Percentiles rank a stretch among this genome's conserved stretches.
These are phyloP conservation scores for Tetrahymena borealis DNA, from an alignment of 73 alveolate species.

Conservation along the genomic window DNA sequence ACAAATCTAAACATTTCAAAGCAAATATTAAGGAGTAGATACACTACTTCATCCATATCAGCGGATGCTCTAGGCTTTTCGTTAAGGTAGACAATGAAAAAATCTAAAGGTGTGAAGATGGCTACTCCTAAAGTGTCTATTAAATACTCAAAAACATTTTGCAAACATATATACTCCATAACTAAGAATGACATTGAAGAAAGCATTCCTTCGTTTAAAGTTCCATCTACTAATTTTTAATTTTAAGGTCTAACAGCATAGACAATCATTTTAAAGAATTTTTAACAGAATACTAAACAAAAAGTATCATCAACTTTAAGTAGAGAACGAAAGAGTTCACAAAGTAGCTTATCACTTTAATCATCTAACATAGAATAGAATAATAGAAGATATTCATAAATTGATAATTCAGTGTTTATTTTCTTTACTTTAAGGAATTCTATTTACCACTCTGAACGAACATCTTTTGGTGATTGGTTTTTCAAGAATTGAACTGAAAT, in stretches of 20 bases:
- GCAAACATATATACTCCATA: background rate
- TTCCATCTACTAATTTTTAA: background rate
- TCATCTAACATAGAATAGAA: background rate
- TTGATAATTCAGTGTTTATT: background rate
- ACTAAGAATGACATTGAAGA: background rate
- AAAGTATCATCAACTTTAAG: background rate
- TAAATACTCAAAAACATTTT: background rate
- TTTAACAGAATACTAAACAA: background rate
- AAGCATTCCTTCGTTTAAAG: background rate
- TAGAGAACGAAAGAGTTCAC: background rate
- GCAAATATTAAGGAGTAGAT: background rate
- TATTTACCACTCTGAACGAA: background rate
- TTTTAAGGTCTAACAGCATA: background rate
- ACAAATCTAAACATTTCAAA: background rate
- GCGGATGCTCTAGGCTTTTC: background rate
- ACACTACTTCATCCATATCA: background rate
- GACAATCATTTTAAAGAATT: background rate
- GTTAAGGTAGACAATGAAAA: background rate
- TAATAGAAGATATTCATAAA: background rate
- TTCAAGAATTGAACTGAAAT: background rate
- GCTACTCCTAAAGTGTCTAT: background rate
- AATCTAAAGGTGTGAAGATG: background rate
- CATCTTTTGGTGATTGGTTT: background rate
- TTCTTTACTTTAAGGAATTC: background rate
- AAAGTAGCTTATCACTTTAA: background rate